Evolutionary conservation across 2,329 filamentous ascomycete species (phyloP), one percentile per base, ranked within the genome.

Genomic region (Colletotrichum horii): DNA sequence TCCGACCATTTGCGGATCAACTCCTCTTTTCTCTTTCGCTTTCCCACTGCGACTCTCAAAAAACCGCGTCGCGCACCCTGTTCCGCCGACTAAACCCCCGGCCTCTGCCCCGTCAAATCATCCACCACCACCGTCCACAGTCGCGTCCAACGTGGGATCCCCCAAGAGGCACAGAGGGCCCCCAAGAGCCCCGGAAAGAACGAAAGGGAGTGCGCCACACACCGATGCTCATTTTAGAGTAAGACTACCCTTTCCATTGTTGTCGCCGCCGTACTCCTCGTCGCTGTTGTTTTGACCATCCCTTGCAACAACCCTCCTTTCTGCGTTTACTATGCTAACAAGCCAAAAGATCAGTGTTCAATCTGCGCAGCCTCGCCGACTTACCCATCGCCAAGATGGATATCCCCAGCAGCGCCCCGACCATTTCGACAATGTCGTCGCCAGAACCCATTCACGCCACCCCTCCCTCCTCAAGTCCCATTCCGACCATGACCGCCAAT

Each of bases 161-260:
- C 43, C 73, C n/a, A 34, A 52, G 43, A 52, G 43, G 43, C 43
- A 52, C 60, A 62, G 32, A 52, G 19, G 28, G 55, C 24, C 68
- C 38, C 19, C 14, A 48, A 32, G 16, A 48, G 55, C 34, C 56
- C 32, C 52, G 22, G 11, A 68, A 30, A 65, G 64, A 73, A 36
- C 56, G 26, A 70, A 66, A 70, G 71, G 66, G 66, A 74, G 66
- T 70, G 65, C 74, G 74, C 62, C 77, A 70, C 66, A 43, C 36
- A 67, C 70, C 73, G 72, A 81, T 82, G 81, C 79, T 82, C 66
- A 75, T 77, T 22, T 77, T 82, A 78, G 80, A 82, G 80, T 83
- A 79, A 80, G 81, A 78, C 56, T 60, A 32, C 65, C 43, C 61
- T 64, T 70, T 62, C 66, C 61, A 60, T 74, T 36, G 52, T 64